phyloP scores from a whole-genome alignment of 1,284 basidiomycete species.

The Ceratobasidium sp. region DNA sequence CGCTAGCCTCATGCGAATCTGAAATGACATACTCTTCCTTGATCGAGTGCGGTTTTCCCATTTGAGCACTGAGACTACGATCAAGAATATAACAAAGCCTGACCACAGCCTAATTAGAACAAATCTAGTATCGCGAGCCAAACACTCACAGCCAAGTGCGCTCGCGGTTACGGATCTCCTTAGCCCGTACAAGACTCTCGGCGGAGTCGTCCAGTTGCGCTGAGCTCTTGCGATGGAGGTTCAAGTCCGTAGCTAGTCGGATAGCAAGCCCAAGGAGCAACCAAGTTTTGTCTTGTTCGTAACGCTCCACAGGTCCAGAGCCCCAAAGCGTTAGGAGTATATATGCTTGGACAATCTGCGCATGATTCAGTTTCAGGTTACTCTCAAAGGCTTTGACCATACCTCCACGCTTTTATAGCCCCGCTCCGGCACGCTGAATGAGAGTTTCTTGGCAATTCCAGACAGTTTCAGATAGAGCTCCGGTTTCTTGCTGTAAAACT shows the following conservation, averaged over 20 bases:
- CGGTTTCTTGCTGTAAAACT: constrained; percentile 87
- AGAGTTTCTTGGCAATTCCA: constrained; percentile 90
- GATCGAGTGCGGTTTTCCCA: constrained; percentile 90
- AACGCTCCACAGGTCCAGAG: constrained; percentile 91
- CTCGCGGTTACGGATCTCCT: constrained; percentile 93
- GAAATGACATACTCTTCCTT: constrained; percentile 81
- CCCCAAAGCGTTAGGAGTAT: constrained; percentile 87
- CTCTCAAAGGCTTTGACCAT: constrained; percentile 58
- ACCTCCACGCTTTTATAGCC: constrained; percentile 95
- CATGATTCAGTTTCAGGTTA: neutral
- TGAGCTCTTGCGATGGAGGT: constrained; percentile 91
- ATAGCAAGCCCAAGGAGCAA: constrained; percentile 72
- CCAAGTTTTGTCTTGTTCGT: constrained; percentile 98
- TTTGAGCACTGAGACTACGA: constrained; percentile 91
- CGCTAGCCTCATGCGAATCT: constrained; percentile 53
- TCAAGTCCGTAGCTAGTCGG: constrained; percentile 93
- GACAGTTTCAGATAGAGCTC: constrained; percentile 88
- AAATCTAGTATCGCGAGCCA: neutral
- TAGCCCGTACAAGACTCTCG: constrained; percentile 79
- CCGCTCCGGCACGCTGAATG: constrained; percentile 86
- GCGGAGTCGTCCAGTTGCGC: constrained; percentile 76
- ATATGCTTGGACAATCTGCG: constrained; percentile 87
- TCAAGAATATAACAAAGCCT: constrained; percentile 88
- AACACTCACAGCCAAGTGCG: constrained; percentile 82
- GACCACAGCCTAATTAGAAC: neutral